A percentile compares a stretch with the other conserved stretches of the same genome.
Conservation (phyloP, 1,139 yeast species). For the Debaryomyces fabryi region DNA sequence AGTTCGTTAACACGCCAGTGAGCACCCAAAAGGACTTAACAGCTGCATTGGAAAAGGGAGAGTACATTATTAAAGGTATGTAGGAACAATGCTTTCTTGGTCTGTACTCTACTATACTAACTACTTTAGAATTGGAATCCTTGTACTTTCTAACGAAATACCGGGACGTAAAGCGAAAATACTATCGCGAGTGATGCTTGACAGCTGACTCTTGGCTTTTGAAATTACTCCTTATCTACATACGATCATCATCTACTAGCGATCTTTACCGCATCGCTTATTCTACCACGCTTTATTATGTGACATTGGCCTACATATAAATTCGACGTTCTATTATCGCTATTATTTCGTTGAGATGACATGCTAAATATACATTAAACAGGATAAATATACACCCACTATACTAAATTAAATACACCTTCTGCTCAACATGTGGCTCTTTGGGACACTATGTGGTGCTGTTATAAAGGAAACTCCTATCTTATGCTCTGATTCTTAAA, state of each 20-base stretch:
- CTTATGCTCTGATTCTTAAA: slow-evolving; percentile 67
- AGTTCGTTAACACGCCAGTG: slow-evolving; percentile 22
- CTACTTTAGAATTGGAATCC: slow-evolving; percentile 30
- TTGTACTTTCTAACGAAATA: slow-evolving; percentile 35
- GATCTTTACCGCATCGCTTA: neutral
- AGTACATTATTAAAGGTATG: slow-evolving; percentile 33
- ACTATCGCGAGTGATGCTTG: slow-evolving; percentile 15
- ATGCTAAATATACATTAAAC: neutral
- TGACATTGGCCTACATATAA: neutral
- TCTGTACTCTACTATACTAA: neutral
- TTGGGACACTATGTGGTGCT: neutral
- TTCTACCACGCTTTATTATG: neutral
- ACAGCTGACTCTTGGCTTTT: neutral
- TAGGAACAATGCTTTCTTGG: neutral
- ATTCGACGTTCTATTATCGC: neutral
- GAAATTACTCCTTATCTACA: neutral
- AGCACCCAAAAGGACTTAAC: slow-evolving; percentile 21
- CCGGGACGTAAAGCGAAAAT: slow-evolving; percentile 37
- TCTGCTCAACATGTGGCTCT: neutral
- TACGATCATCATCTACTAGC: neutral
- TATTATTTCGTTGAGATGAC: neutral
- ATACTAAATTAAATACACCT: neutral
- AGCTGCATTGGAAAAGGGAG: slow-evolving; percentile 34
- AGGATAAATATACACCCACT: neutral
- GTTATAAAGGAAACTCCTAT: neutral